phyloP scores from a whole-genome alignment of 73 alveolate species.

The Tetrahymena borealis region DNA sequence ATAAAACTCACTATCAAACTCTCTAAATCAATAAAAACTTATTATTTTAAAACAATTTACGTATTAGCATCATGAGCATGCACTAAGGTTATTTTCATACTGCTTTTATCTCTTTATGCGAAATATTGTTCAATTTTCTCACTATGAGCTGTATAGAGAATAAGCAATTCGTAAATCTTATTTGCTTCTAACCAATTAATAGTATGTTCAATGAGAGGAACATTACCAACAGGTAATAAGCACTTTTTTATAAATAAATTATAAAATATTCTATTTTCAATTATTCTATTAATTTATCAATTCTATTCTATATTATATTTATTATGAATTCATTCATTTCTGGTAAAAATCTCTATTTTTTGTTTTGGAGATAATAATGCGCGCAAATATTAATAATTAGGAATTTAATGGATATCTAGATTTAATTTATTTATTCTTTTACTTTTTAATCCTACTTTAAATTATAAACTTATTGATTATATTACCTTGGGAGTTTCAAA shows the following conservation, averaged over 20 bases:
- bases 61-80: background rate
- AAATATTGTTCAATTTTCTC: background rate
- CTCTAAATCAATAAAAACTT: no score
- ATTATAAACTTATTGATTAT: background rate
- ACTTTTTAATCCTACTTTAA: no score
- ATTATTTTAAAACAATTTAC: background rate
- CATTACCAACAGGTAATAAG: background rate
- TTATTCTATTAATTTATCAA: no score
- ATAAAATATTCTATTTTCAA: no score
- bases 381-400: no score
- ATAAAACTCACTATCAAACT: no score
- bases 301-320: no score
- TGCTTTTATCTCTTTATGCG: background rate
- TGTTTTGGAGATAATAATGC: no score
- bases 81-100: background rate
- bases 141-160: background rate
- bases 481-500: background rate
- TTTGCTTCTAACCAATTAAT: background rate
- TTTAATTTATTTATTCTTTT: no score
- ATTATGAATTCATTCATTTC: no score
- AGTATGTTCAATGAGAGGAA: background rate
- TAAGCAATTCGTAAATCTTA: background rate
- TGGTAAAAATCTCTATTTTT: no score
- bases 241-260: background rate
- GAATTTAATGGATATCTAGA: no score